phyloP scores from a whole-genome alignment of 768 basidiomycete genomes.

The Russula foetens region DNA sequence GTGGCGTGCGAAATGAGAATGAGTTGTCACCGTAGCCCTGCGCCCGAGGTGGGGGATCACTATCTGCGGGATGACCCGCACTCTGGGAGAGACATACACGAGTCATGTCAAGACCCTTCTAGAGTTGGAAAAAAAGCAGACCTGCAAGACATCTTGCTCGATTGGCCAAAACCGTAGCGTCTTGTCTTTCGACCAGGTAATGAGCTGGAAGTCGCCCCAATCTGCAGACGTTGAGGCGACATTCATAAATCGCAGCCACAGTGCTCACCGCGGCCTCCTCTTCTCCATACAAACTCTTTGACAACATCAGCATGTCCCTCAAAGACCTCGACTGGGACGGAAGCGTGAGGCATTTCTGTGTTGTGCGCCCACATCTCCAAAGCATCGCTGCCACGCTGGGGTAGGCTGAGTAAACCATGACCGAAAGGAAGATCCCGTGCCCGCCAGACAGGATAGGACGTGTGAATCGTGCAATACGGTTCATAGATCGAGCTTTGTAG shows the following conservation, averaged over 20 bases:
- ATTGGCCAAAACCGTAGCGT: slow-evolving; percentile 90
- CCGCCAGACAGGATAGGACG: slow-evolving; percentile 89
- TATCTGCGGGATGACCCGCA: slow-evolving; percentile 22
- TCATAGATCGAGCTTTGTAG: slow-evolving; percentile 21
- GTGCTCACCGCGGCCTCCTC: slow-evolving; percentile 44
- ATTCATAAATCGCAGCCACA: background rate
- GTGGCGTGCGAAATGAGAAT: slow-evolving; percentile 52
- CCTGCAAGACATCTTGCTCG: slow-evolving; percentile 60
- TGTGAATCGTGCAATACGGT: slow-evolving; percentile 51
- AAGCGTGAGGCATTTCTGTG: slow-evolving; percentile 22
- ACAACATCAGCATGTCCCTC: slow-evolving; percentile 91
- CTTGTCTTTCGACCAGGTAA: slow-evolving; percentile 86
- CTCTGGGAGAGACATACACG: slow-evolving; percentile 17
- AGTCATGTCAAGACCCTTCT: background rate
- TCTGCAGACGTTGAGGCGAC: slow-evolving; percentile 21
- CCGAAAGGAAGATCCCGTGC: slow-evolving; percentile 92
- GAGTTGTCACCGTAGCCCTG: slow-evolving; percentile 21
- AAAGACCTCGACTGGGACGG: slow-evolving; percentile 60
- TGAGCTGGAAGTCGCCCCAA: slow-evolving; percentile 48
- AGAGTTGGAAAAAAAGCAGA: slow-evolving; percentile 22
- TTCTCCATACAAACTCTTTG: slow-evolving; percentile 97
- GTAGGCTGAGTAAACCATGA: slow-evolving; percentile 74
- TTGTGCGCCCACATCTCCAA: slow-evolving; percentile 73
- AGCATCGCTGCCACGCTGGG: slow-evolving; percentile 78
- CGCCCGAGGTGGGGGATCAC: slow-evolving; percentile 7